Evolutionary conservation across 2,329 filamentous ascomycete genomes (phyloP), one percentile per base, ranked within the genome.

Genomic region (Paecilomyces fulvus): DNA sequence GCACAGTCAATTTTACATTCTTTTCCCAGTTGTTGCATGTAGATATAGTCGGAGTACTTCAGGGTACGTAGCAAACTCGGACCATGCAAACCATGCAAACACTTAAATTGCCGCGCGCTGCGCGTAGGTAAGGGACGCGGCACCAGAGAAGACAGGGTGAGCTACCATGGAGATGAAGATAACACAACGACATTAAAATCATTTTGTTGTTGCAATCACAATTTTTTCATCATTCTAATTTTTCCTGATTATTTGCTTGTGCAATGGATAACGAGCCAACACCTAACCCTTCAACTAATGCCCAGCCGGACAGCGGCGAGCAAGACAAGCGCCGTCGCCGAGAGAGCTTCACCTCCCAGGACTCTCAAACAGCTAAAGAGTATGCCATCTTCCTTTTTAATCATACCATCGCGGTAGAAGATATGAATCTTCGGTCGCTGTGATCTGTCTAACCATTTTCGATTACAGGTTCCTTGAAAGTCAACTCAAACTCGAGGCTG

Each of bases 401-500:
- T 14, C 46, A 17, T 51, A 43, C 49, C 3, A 51, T 46, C 14
- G 14, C 30, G 54, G 48, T 51, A 28, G 20, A 30, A 52, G 30
- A 17, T 9, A 54, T 17, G 49, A 43, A 4, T 7, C 17, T 21
- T 28, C 3, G 7, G 20, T 25, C 11, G 1, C 20, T 5, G 48
- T 20, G 50, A 30, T 20, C 23, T 11, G 11, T 7, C 23, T 33
- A 7, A 46, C 43, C 51, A 53, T 55, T 51, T 21, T 53, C 25
- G 4, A 48, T 52, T 25, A 4, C 56, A 92, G 89, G 28, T 97
- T 95, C 70, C 90, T 99, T 63, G 85, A 90, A 65, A 86, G 85
- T 55, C 94, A 99, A 70, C 86, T 96, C 68, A 85, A 87, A 63
- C 86, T 99, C 54, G 94, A 99, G 75, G 90, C 89, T 20, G 94